Evolutionary conservation across 2,329 filamentous ascomycete genomes (phyloP), one percentile per base, ranked within the genome.

Genomic region (Cladorrhinum sp.): DNA sequence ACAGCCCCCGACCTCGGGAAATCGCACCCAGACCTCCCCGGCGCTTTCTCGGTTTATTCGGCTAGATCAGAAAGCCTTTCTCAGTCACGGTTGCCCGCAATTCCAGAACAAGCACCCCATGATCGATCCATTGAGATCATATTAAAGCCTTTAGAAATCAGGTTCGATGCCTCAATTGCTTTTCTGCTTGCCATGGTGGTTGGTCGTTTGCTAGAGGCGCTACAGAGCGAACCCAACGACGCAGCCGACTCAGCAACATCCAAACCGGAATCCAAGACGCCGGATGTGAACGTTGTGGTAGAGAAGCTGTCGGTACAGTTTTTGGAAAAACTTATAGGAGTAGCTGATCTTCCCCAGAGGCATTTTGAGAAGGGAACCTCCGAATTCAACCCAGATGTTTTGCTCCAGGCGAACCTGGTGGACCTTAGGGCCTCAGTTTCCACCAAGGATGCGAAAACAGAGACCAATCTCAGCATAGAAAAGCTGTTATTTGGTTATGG

Each of bases 401-500:
- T 86, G 5, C 74, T 87, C 5, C 82, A 79, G 57, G 72, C 78
- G 0, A 76, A 77, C 3, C 63, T 86, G 7, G 74, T 79, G 50
- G 77, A 81, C 32, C 65, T 85, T 5, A 71, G 66, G 12, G 68
- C 76, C 1, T 68, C 67, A 8, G 32, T 75, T 18, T 69, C 71
- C 2, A 67, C 66, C 55, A 65, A 70, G 3, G 65, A 67, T 24
- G 62, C 66, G 51, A 67, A 68, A 13, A 69, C 69, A 23, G 65
- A 77, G 50, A 71, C 74, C 3, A 78, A 72, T 45, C 66, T 86
- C 10, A 75, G 79, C 49, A 67, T 88, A 1, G 77, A 83, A 63
- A 84, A 83, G 63, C 84, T 89, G 66, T 77, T 77, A 0, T 85
- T 89, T 65, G 85, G 86, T 1, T 88, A 89, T 68, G 78, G 80